These are phyloP conservation scores for Colletotrichum chlorophyti DNA, from an alignment of 2,329 filamentous ascomycete species.

Conservation along the genomic window DNA sequence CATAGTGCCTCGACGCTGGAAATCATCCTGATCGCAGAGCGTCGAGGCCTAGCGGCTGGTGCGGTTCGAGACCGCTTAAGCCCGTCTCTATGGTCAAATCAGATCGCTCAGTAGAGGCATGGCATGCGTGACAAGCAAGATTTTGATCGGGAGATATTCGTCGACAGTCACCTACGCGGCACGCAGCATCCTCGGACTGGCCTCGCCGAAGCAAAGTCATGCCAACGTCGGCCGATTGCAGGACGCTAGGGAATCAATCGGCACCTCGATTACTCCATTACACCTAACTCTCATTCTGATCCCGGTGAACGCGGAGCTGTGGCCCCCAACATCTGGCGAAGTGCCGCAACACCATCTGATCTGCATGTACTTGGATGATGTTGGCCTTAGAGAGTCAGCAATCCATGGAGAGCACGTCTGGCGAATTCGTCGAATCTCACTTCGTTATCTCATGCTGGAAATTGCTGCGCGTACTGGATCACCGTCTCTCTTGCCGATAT, in stretches of 20 bases:
- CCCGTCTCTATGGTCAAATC: not conserved
- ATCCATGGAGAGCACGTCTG: no score
- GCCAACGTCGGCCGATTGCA: constrained; percentile 12
- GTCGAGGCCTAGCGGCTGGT: not conserved
- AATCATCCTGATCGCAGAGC: not conserved
- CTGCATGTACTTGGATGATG: not conserved
- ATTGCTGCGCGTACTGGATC: not conserved
- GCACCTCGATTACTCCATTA: not conserved
- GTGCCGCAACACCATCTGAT: not conserved
- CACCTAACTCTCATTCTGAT: not conserved
- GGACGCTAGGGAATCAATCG: not conserved
- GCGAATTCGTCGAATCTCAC: no score
- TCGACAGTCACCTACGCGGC: constrained; percentile 1
- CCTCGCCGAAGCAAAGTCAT: not conserved
- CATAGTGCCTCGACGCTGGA: not conserved
- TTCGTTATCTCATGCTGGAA: no score
- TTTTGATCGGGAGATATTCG: not conserved
- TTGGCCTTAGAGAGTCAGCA: not conserved
- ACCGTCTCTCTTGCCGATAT: not conserved
- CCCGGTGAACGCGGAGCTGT: not conserved
- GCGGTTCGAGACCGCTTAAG: no score
- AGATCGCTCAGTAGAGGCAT: not conserved
- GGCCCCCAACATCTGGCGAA: not conserved
- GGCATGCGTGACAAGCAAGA: not conserved
- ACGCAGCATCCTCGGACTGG: not conserved